A percentile compares a stretch with the other conserved stretches of the same genome.
These are phyloP conservation scores for Colletotrichum incanum DNA, from an alignment of 2,329 filamentous ascomycete species.

Conservation along the genomic window DNA sequence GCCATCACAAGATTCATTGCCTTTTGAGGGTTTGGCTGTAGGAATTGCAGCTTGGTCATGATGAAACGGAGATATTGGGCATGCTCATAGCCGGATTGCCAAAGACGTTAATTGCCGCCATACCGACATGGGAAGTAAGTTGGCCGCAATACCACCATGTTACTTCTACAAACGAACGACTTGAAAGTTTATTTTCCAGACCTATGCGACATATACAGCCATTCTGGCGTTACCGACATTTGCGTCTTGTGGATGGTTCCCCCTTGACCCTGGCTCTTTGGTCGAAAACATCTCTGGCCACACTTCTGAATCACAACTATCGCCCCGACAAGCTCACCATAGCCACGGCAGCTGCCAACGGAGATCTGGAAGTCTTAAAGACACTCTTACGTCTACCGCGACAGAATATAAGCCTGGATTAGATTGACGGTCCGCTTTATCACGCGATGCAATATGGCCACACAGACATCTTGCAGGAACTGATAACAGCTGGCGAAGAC, in stretches of 20 bases:
- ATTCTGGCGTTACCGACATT: not conserved
- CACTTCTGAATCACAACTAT: not conserved
- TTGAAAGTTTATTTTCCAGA: no score
- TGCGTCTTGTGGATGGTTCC: not conserved
- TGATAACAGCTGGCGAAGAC: not conserved
- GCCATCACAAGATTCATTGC: no score
- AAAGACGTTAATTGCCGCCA: not conserved
- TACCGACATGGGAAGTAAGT: not conserved
- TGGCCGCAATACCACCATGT: no score
- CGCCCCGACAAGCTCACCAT: constrained; percentile 3
- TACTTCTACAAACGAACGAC: not conserved
- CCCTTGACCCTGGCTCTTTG: not conserved
- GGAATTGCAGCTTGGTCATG: not conserved
- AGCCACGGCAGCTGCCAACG: not conserved
- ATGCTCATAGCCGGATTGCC: not conserved
- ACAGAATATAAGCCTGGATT: not conserved
- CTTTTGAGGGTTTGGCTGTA: not conserved
- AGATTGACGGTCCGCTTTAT: not conserved
- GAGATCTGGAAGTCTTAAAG: not conserved
- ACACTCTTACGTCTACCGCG: not conserved
- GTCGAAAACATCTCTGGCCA: not conserved
- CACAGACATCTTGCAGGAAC: not conserved
- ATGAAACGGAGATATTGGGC: not conserved
- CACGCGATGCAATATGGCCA: accelerated
- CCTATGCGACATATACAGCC: no score